phyloP scores from a whole-genome alignment of 768 basidiomycete species.

The Russula earlei region DNA sequence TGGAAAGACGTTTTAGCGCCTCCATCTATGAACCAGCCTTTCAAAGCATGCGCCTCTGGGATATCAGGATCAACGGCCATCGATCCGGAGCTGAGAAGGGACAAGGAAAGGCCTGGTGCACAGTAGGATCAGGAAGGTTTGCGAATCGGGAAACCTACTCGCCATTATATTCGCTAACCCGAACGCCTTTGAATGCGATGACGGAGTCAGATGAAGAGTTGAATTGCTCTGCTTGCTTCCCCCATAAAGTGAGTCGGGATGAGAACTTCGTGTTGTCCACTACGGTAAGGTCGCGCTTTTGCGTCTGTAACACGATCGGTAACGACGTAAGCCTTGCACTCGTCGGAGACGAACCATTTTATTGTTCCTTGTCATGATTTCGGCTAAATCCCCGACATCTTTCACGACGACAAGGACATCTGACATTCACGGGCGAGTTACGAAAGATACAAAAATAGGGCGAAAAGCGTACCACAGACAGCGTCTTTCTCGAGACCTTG shows the following conservation, averaged over 20 bases:
- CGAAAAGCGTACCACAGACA: slow-evolving; percentile 56
- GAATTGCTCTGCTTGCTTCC: slow-evolving; percentile 85
- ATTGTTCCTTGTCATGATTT: slow-evolving; percentile 69
- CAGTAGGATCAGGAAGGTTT: slow-evolving; percentile 11
- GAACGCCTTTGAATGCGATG: slow-evolving; percentile 89
- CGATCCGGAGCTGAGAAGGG: slow-evolving; percentile 69
- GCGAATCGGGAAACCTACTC: slow-evolving; percentile 16
- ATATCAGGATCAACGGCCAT: slow-evolving; percentile 88
- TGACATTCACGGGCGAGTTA: slow-evolving; percentile 24
- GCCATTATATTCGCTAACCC: slow-evolving; percentile 89
- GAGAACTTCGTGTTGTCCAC: slow-evolving; percentile 76
- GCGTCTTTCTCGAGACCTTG: slow-evolving; percentile 64
- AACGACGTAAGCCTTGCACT: not conserved
- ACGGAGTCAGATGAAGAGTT: slow-evolving; percentile 51
- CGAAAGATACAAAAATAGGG: not conserved
- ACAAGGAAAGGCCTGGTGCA: slow-evolving; percentile 63
- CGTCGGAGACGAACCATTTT: slow-evolving; percentile 37
- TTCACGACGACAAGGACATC: slow-evolving; percentile 87
- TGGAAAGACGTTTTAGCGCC: slow-evolving; percentile 62
- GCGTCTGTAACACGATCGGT: slow-evolving; percentile 40
- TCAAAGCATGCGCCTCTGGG: slow-evolving; percentile 73
- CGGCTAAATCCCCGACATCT: slow-evolving; percentile 56
- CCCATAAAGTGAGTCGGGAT: slow-evolving; percentile 89
- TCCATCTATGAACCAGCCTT: slow-evolving; percentile 84
- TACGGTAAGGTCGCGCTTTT: slow-evolving; percentile 82